Percentiles rank a stretch among this genome's conserved stretches.
Conservation (phyloP, 306 rosid genomes). For the Chamaecrista fasciculata region DNA sequence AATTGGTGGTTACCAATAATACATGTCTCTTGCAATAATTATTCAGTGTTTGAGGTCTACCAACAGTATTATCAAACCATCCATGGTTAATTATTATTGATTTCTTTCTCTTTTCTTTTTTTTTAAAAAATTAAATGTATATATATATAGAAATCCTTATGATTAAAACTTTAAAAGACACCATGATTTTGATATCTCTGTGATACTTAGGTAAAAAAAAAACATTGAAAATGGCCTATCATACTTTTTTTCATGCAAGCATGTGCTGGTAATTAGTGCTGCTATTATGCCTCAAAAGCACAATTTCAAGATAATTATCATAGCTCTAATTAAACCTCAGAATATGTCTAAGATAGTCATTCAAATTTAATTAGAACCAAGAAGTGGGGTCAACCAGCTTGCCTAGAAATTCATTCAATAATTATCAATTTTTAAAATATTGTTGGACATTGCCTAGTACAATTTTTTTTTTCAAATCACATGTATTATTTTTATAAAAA, state of each 20-base stretch:
- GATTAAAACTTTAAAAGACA: no score
- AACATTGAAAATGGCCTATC: slow-evolving; percentile 21
- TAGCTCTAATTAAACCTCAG: not conserved
- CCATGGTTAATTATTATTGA: slow-evolving; percentile 7
- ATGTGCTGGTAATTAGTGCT: slow-evolving; percentile 66
- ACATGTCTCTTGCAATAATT: slow-evolving; percentile 40
- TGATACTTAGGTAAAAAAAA: not conserved
- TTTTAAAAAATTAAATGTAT: not conserved
- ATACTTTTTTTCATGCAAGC: slow-evolving; percentile 53
- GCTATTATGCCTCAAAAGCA: slow-evolving; percentile 43
- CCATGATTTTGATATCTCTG: slow-evolving; percentile 28
- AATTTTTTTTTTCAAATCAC: no score
- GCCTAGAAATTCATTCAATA: no score
- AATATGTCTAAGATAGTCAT: not conserved
- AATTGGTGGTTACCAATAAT: slow-evolving; percentile 40
- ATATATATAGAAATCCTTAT: slow-evolving; percentile 31
- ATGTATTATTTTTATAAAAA: no score
- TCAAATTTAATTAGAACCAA: not conserved
- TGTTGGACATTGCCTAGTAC: no score
- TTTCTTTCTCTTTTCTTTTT: no score
- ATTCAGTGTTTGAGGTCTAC: slow-evolving; percentile 50
- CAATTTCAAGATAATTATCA: not conserved
- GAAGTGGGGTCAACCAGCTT: slow-evolving; percentile 30
- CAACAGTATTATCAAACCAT: slow-evolving; percentile 44
- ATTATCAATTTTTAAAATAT: no score